A percentile compares a stretch with the other conserved stretches of the same genome.
Conservation (phyloP, 805 yeast genomes). For the Candida lessepsii region DNA sequence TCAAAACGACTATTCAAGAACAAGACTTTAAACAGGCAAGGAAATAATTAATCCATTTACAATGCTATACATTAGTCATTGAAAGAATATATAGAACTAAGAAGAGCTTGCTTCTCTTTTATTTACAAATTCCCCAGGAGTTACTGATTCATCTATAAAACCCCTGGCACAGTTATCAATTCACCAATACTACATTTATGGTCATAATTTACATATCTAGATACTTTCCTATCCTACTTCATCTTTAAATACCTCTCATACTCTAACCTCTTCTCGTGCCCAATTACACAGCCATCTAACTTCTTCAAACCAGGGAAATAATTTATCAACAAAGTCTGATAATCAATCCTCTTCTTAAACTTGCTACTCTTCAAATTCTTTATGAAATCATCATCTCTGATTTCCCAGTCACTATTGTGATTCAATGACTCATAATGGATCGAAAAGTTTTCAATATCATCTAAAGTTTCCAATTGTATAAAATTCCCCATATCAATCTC, state of each 20-base stretch:
- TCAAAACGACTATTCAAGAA: too few species aligned
- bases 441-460: slow-evolving; percentile 53
- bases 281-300: slow-evolving; percentile 34
- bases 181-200: background rate
- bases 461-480: slow-evolving; percentile 45
- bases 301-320: slow-evolving; percentile 32
- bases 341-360: slow-evolving; percentile 24
- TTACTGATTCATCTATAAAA: too few species aligned
- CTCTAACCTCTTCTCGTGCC: slow-evolving; percentile 14
- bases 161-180: too few species aligned
- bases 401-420: slow-evolving; percentile 36
- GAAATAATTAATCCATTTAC: too few species aligned
- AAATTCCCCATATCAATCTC: slow-evolving; percentile 27
- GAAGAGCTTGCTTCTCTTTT: too few species aligned
- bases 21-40: too few species aligned
- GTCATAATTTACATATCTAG: background rate
- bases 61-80: too few species aligned
- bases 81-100: too few species aligned
- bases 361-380: slow-evolving; percentile 22
- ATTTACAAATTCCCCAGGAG: too few species aligned
- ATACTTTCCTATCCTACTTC: background rate
- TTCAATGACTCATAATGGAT: slow-evolving; percentile 45
- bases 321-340: slow-evolving; percentile 35
- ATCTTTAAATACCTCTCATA: slow-evolving; percentile 8
- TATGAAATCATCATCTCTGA: slow-evolving; percentile 33